Evolutionary conservation across 2,329 filamentous ascomycete species (phyloP), one percentile per base, ranked within the genome.

Genomic region (Trichothecium sympodiale): DNA sequence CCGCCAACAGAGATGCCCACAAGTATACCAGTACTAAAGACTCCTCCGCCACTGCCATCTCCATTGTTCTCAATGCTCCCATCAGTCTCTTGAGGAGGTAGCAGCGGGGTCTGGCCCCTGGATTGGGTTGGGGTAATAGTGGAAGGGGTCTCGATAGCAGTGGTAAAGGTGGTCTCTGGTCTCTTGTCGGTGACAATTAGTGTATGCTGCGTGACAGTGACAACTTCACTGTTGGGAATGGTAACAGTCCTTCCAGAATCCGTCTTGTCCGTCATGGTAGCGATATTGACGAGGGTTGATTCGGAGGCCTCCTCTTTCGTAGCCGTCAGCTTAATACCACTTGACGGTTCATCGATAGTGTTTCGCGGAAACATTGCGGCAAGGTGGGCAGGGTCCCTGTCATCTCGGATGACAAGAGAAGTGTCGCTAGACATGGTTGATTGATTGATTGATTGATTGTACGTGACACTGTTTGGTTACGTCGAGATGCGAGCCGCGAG

Each of bases 231-330:
- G 36, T 58, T 60, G 6, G 55, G 52, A 28, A 61, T 50, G 7
- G 55, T 59, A 31, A 50, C 53, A 15, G 56, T 61, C 34, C 48
- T 48, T 15, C 56, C 56, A 9, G 57, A 60, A 41, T 60, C 58
- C 9, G 55, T 56, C 46, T 49, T 53, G 29, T 40, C 47, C n/a
- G 34, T 46, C 2, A 48, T 37, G 35, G 20, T 12, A 16, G 29
- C 7, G 35, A 28, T 3, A 18, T 18, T 15, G 14, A 17, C 13
- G 17, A 25, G 6, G 20, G 20, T n/a, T n/a, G n/a, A n/a, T n/a
- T n/a, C n/a, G n/a, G n/a, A n/a, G n/a, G n/a, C n/a, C n/a, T n/a
- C n/a, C n/a, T n/a, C n/a, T n/a, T n/a, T n/a, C n/a, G n/a, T n/a
- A n/a, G n/a, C n/a, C n/a, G n/a, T n/a, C n/a, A n/a, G n/a, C n/a